A percentile compares a stretch with the other conserved stretches of the same genome.
These are phyloP conservation scores for Rhizoclosmatium globosum DNA, from an alignment of 192 early-diverging fungal genomes.

Conservation along the genomic window DNA sequence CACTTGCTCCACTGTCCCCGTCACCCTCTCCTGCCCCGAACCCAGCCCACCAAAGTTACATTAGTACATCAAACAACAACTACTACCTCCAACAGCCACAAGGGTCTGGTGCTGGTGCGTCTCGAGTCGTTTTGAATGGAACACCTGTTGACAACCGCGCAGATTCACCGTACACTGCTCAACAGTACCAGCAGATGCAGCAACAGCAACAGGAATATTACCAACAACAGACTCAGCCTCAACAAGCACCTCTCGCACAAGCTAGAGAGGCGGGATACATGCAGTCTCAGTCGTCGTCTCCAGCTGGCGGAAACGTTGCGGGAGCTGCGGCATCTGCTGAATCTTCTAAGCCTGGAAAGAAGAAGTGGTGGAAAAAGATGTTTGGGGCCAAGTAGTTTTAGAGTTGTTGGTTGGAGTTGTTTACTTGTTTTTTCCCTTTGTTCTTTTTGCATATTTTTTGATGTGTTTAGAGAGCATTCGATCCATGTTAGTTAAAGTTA, in stretches of 20 bases:
- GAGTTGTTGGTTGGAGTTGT: not conserved
- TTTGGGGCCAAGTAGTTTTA: slow-evolving; percentile 18
- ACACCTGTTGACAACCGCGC: not conserved
- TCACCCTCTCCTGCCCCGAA: slow-evolving; percentile 4
- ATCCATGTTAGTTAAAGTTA: not conserved
- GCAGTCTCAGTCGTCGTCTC: not conserved
- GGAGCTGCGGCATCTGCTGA: slow-evolving; percentile 7
- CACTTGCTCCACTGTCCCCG: slow-evolving; percentile 18
- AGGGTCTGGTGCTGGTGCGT: not conserved
- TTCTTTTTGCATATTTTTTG: no score
- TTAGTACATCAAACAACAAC: not conserved
- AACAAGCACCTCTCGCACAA: not conserved
- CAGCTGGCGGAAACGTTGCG: not conserved
- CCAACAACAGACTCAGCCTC: not conserved
- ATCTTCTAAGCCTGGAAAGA: not conserved
- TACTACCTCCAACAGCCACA: not conserved
- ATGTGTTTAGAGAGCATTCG: not conserved
- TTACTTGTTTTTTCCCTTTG: slow-evolving; percentile 13
- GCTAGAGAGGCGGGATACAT: not conserved
- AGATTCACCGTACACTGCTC: not conserved
- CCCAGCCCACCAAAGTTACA: slow-evolving; percentile 10
- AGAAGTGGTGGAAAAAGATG: slow-evolving; percentile 41
- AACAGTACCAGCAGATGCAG: not conserved
- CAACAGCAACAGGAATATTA: slow-evolving; percentile 10
- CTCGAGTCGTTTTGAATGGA: slow-evolving; percentile 10